Percentiles rank a stretch among this genome's conserved stretches.
These are phyloP conservation scores for Vitis rotundifolia DNA, from an alignment of 164 flowering plant genomes.

Conservation along the genomic window DNA sequence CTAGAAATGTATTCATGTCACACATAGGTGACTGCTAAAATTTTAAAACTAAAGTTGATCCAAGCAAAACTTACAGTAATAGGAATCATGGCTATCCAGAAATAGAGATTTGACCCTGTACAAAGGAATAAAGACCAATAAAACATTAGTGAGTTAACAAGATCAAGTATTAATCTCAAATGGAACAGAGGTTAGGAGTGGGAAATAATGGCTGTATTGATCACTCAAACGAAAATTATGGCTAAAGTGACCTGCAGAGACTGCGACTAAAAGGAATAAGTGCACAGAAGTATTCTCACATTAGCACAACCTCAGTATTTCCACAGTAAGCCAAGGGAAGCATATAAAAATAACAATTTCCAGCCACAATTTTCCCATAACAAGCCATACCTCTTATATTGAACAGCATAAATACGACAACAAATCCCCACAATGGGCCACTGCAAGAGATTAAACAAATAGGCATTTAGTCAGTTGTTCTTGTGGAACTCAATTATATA, in stretches of 20 bases:
- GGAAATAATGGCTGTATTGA: neutral
- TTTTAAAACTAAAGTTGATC: neutral
- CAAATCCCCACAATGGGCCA: slow-evolving; percentile 97
- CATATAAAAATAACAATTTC: neutral
- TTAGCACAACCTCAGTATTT: neutral
- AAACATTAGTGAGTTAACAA: neutral
- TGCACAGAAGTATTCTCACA: neutral
- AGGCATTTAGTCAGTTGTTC: slow-evolving; percentile 5
- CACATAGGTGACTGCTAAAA: neutral
- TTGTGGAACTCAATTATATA: neutral
- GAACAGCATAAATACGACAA: slow-evolving; percentile 92
- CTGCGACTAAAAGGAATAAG: neutral
- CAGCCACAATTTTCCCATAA: neutral
- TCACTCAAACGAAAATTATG: neutral
- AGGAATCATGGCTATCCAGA: slow-evolving; percentile 97
- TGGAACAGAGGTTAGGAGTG: neutral
- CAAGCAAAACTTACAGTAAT: slow-evolving; percentile 59
- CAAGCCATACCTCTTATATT: slow-evolving; percentile 70
- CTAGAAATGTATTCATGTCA: neutral
- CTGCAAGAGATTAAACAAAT: slow-evolving; percentile 48
- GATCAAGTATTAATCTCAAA: neutral
- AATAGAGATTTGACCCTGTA: slow-evolving; percentile 96
- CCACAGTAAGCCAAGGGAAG: neutral
- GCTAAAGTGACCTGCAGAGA: neutral
- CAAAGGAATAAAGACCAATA: neutral